Evolutionary conservation across 495 filamentous ascomycete genomes (phyloP).

Genomic region (Rhypophila decipiens): DNA sequence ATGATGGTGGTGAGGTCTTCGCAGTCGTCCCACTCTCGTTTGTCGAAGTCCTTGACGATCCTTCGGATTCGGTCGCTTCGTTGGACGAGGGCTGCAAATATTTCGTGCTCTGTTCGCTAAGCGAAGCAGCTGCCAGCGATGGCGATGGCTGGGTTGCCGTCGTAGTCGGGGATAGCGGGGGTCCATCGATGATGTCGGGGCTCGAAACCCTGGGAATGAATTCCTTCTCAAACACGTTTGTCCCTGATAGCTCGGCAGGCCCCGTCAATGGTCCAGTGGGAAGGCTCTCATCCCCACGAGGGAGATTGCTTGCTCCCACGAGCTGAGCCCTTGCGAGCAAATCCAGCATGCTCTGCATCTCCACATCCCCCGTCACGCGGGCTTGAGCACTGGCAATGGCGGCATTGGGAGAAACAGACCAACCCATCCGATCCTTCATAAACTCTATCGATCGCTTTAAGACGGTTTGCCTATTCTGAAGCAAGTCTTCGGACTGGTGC

Average conservation of each 20-base stretch:
- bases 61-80: slow-evolving; percentile 34
- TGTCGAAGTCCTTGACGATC: slow-evolving; percentile 49
- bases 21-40: slow-evolving; percentile 49
- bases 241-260: slow-evolving; percentile 57
- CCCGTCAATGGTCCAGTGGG: slow-evolving; percentile 63
- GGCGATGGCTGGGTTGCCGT: slow-evolving; percentile 4
- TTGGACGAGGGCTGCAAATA: slow-evolving; percentile 1
- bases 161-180: slow-evolving; percentile 29
- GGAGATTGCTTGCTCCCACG: slow-evolving; percentile 49
- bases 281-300: slow-evolving; percentile 35
- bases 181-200: slow-evolving; percentile 40
- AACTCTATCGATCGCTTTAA: slow-evolving; percentile 94
- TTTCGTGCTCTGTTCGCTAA: background rate
- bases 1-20: slow-evolving; percentile 45
- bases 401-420: slow-evolving; percentile 48
- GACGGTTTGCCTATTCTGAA: slow-evolving; percentile 88
- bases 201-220: slow-evolving; percentile 54
- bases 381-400: slow-evolving; percentile 73
- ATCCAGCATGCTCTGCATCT: slow-evolving; percentile 87
- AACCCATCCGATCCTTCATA: slow-evolving; percentile 89
- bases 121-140: background rate
- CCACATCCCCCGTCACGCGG: slow-evolving; percentile 71
- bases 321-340: slow-evolving; percentile 73
- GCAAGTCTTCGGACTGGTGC: slow-evolving; percentile 84
- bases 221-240: slow-evolving; percentile 75